Percentiles rank a stretch among this genome's conserved stretches.
phyloP scores from a whole-genome alignment of 768 basidiomycete genomes.

The Dentipellis sp. region DNA sequence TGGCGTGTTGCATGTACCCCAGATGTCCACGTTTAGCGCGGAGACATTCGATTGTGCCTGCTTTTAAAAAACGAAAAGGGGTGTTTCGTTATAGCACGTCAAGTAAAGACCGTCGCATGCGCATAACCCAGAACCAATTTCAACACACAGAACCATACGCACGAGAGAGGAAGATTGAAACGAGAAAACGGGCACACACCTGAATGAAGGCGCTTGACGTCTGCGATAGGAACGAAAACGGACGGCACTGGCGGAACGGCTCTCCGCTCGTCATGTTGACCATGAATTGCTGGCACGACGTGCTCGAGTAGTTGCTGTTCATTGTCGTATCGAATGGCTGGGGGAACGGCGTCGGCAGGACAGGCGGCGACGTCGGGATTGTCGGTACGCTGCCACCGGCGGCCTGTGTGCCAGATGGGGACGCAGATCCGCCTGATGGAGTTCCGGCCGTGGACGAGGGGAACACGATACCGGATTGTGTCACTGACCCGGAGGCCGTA shows the following conservation, averaged over 20 bases:
- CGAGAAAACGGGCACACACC: conserved; percentile 29
- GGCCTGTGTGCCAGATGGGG: conserved; percentile 17
- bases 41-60: conserved; percentile 61
- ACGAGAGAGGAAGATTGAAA: not conserved
- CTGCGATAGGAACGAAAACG: conserved; percentile 58
- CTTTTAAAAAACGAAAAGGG: conserved; percentile 13
- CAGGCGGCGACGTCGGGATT: conserved; percentile 39
- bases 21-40: conserved; percentile 56
- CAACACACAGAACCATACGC: not conserved
- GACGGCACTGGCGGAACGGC: conserved; percentile 65
- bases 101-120: conserved; percentile 8
- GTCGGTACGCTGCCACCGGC: conserved; percentile 26
- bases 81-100: not conserved
- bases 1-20: conserved; percentile 74
- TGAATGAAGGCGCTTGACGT: conserved; percentile 44
- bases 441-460: conserved; percentile 13
- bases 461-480: not conserved
- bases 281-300: conserved; percentile 62
- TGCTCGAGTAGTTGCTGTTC: conserved; percentile 55
- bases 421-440: conserved; percentile 14
- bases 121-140: not conserved
- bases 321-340: conserved; percentile 63
- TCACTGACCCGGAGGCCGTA: not conserved
- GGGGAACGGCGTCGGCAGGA: conserved; percentile 68
- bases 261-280: conserved; percentile 56